phyloP scores from a whole-genome alignment of 306 rosid genomes.

The Senna siamea region DNA sequence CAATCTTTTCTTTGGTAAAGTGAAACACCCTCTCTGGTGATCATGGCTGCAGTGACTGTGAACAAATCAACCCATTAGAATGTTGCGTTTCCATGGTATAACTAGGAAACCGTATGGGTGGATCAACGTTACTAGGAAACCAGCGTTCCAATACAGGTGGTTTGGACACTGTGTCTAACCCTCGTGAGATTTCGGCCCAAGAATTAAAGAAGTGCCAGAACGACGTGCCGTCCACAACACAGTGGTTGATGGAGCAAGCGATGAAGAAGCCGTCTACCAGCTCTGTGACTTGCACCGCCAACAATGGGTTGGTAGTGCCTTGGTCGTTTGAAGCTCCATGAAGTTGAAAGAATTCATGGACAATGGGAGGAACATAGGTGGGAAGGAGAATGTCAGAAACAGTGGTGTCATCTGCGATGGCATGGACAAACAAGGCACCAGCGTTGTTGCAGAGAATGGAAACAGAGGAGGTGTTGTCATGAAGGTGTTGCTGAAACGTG shows the following conservation, averaged over 20 bases:
- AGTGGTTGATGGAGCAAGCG: constrained; percentile 25
- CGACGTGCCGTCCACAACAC: constrained; percentile 24
- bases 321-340: not conserved
- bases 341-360: constrained; percentile 29
- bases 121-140: constrained; percentile 2
- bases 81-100: not conserved
- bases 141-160: not conserved
- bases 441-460: constrained; percentile 37
- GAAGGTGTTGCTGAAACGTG: not conserved
- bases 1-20: constrained; percentile 36
- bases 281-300: constrained; percentile 34
- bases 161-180: not conserved
- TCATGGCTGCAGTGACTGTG: too few species aligned
- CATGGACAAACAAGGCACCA: constrained; percentile 42
- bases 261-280: constrained; percentile 38
- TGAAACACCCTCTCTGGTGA: constrained; percentile 23
- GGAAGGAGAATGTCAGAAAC: constrained; percentile 31
- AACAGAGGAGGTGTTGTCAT: not conserved
- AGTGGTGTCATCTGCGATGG: constrained; percentile 4
- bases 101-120: constrained; percentile 2
- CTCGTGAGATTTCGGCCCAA: constrained; percentile 38
- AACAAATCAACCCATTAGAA: too few species aligned
- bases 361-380: constrained; percentile 15
- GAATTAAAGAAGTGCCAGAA: constrained; percentile 43
- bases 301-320: not conserved